Evolutionary conservation across 164 flowering plant species (phyloP).

Genomic region (Santalum album): DNA sequence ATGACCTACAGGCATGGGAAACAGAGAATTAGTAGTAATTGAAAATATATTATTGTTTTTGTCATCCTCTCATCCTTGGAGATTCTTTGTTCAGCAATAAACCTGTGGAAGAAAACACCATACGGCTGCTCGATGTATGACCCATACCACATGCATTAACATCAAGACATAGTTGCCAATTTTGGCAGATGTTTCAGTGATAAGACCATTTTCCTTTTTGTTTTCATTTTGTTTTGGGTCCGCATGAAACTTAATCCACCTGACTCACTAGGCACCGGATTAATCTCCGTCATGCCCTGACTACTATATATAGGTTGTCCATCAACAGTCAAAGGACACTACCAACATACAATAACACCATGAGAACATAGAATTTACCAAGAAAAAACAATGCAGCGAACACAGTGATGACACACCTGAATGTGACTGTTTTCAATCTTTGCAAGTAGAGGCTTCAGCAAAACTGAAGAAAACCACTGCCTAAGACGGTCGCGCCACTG

Average conservation of each 20-base stretch:
- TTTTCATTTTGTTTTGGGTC: no score
- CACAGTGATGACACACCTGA: slow-evolving; percentile 37
- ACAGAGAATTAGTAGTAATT: not conserved
- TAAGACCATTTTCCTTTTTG: no score
- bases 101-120: no score
- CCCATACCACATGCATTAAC: not conserved
- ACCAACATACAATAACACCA: not conserved
- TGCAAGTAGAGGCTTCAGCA: slow-evolving; percentile 69
- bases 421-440: slow-evolving; percentile 81
- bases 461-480: slow-evolving; percentile 87
- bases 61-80: no score
- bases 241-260: no score
- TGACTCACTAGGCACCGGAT: not conserved
- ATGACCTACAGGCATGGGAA: slow-evolving; percentile 47
- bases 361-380: not conserved
- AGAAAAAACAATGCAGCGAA: not conserved
- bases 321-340: no score
- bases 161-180: no score
- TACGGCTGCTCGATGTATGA: not conserved
- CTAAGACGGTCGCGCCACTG: slow-evolving; percentile 87
- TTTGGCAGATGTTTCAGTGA: no score
- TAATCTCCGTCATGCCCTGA: no score
- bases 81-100: no score
- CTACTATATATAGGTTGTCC: no score
- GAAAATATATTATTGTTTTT: not conserved